phyloP scores from a whole-genome alignment of 176 grass and related monocot genomes.

The Miscanthus lutarioriparius region DNA sequence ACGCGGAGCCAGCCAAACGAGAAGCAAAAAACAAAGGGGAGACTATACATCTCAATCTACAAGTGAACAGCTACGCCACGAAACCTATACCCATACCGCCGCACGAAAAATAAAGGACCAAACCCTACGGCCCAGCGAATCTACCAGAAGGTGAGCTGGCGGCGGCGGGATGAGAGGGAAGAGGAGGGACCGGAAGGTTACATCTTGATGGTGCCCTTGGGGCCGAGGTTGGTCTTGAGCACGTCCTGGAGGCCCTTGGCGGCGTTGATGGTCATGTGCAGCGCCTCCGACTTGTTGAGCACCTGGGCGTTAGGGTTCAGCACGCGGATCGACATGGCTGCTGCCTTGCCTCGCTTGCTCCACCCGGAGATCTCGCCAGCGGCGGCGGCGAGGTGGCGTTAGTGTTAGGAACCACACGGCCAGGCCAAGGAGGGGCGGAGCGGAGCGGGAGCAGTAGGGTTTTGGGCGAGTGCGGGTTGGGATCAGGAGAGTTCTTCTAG shows the following conservation, averaged over 20 bases:
- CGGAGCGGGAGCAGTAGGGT: slow-evolving; percentile 33
- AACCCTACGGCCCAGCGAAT: background rate
- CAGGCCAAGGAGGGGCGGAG: too few relatives aligned
- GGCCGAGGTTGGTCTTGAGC: slow-evolving; percentile 93
- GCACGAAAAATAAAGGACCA: background rate
- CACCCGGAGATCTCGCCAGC: background rate
- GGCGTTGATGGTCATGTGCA: slow-evolving; percentile 97
- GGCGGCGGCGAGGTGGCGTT: background rate
- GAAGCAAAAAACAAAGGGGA: background rate
- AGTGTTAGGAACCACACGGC: background rate
- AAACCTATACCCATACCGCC: background rate
- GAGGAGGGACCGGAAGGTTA: background rate
- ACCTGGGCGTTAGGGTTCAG: slow-evolving; percentile 95
- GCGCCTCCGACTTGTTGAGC: slow-evolving; percentile 96
- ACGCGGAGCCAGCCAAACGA: background rate
- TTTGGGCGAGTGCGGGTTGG: background rate
- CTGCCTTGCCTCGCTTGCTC: background rate
- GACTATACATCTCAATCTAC: slow-evolving; percentile 1
- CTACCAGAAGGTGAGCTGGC: background rate
- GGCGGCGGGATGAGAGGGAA: background rate
- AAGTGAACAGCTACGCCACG: background rate
- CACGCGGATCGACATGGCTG: slow-evolving; percentile 82
- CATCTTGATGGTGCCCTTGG: slow-evolving; percentile 99
- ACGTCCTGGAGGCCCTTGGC: slow-evolving; percentile 94
- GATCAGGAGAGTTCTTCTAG: too few relatives aligned